phyloP scores from a whole-genome alignment of 129 eudicot species.

The Cynara cardunculus region DNA sequence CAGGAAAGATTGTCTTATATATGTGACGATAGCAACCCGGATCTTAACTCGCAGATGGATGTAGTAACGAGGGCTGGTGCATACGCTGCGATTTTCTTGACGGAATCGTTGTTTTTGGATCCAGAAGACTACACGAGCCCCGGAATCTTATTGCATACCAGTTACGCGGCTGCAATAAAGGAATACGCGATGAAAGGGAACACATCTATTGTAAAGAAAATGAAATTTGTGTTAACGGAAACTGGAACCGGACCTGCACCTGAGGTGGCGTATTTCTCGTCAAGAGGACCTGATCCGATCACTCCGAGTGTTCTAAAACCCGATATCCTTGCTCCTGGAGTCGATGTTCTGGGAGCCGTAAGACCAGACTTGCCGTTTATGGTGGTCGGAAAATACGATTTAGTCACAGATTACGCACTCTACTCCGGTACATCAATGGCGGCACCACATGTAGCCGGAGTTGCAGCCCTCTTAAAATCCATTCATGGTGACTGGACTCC shows the following conservation, averaged over 20 bases:
- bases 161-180: conserved; percentile 3
- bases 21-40: conserved; percentile 12
- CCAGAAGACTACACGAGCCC: conserved; percentile 15
- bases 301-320: conserved; percentile 44
- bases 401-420: conserved; percentile 33
- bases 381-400: conserved; percentile 8
- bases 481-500: conserved; percentile 57
- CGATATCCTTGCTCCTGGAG: conserved; percentile 58
- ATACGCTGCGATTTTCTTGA: conserved; percentile 29
- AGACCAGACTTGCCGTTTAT: conserved; percentile 32
- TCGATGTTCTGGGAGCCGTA: conserved; percentile 39
- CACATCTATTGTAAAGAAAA: conserved; percentile 23
- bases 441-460: conserved; percentile 49
- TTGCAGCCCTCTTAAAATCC: conserved; percentile 39
- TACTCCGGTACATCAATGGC: conserved; percentile 54
- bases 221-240: conserved; percentile 36
- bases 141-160: conserved; percentile 7
- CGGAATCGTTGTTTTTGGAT: conserved; percentile 11
- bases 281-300: conserved; percentile 44
- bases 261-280: conserved; percentile 35
- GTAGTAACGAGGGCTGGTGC: conserved; percentile 9
- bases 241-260: conserved; percentile 45
- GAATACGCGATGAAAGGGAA: conserved; percentile 28
- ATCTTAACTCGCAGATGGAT: conserved; percentile 1
- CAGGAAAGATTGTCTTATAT: conserved; percentile 30